These are phyloP conservation scores for Byssochlamys sp. DNA, from an alignment of 2,329 filamentous ascomycete genomes.

Conservation along the genomic window DNA sequence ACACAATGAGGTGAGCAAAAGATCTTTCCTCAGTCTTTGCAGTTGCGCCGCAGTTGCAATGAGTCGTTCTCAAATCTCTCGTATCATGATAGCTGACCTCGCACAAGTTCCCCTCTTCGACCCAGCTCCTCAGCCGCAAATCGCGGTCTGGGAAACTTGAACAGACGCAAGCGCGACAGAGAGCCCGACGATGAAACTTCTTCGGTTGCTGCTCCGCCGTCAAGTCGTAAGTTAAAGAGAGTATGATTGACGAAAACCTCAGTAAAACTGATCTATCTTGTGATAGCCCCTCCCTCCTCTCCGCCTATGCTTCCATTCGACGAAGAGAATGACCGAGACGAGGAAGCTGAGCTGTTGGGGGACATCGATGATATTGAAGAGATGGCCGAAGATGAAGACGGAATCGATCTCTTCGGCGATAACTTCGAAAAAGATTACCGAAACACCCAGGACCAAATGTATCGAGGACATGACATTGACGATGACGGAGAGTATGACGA, in stretches of 20 bases:
- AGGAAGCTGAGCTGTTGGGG: conserved; percentile 50
- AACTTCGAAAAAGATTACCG: conserved; percentile 57
- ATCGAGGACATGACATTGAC: conserved; percentile 53
- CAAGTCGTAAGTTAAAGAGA: conserved; percentile 46
- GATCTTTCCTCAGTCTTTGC: background rate
- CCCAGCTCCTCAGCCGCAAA: conserved; percentile 75
- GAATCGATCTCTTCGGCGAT: conserved; percentile 60
- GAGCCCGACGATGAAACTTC: conserved; percentile 56
- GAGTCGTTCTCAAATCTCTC: background rate
- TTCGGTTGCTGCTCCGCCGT: conserved; percentile 50
- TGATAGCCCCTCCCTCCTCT: conserved; percentile 45
- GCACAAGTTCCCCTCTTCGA: conserved; percentile 66
- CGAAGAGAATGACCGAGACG: conserved; percentile 39
- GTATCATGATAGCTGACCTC: background rate
- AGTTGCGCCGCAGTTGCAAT: background rate
- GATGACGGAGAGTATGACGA: conserved; percentile 57
- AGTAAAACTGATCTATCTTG: conserved; percentile 8
- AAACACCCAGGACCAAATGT: conserved; percentile 38
- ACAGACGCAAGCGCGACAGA: conserved; percentile 53
- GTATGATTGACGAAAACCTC: background rate
- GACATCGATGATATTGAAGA: conserved; percentile 61
- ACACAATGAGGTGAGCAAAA: conserved; percentile 7
- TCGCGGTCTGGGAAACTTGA: conserved; percentile 51
- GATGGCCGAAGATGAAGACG: conserved; percentile 59
- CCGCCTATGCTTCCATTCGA: conserved; percentile 48